A percentile compares a stretch with the other conserved stretches of the same genome.
Conservation (phyloP, 148 eudicot species). For the Cornus florida region DNA sequence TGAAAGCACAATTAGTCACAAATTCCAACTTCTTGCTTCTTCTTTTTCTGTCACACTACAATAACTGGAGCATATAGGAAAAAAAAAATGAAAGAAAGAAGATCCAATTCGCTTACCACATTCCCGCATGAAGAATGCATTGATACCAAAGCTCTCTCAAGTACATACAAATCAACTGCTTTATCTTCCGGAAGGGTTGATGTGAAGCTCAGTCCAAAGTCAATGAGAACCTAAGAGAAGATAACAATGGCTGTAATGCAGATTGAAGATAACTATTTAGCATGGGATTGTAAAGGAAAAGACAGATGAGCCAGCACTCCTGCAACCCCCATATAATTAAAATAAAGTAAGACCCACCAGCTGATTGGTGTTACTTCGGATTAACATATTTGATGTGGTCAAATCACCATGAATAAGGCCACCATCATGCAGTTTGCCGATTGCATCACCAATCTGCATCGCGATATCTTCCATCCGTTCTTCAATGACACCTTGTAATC, state of each 20-base stretch:
- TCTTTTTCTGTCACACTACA: too few relatives aligned
- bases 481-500: not conserved
- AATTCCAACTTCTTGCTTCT: too few relatives aligned
- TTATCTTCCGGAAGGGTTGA: not conserved
- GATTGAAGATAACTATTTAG: not conserved
- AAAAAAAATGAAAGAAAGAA: not conserved
- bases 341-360: not conserved
- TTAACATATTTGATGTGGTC: not conserved
- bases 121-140: not conserved
- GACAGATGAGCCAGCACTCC: too few relatives aligned
- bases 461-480: not conserved
- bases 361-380: not conserved
- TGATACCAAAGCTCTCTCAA: not conserved
- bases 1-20: too few relatives aligned
- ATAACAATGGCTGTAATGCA: not conserved
- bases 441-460: not conserved
- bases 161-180: not conserved
- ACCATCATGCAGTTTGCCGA: not conserved
- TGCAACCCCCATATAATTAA: not conserved
- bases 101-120: not conserved
- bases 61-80: not conserved
- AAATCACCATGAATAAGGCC: not conserved
- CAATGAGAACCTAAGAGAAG: not conserved
- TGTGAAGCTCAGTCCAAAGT: not conserved
- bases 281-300: not conserved